Conservation (phyloP, 1,284 basidiomycete species). For the Heterobasidion parviporum region DNA sequence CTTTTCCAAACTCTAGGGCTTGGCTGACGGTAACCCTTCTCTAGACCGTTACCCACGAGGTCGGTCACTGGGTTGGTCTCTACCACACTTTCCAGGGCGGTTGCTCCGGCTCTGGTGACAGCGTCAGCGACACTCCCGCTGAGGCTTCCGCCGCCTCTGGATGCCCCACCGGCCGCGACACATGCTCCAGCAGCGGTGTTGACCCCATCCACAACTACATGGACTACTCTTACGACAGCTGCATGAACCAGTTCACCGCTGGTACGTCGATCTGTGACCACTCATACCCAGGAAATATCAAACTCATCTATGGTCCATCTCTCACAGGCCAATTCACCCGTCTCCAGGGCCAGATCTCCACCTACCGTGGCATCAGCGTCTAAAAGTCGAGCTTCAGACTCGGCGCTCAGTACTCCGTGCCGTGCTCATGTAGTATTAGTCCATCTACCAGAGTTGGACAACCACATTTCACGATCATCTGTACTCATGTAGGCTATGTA, state of each 20-base stretch:
- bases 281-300: neutral
- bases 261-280: slow-evolving; percentile 11
- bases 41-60: slow-evolving; percentile 48
- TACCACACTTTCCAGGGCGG: slow-evolving; percentile 57
- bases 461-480: no score
- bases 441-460: no score
- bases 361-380: slow-evolving; percentile 34
- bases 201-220: slow-evolving; percentile 37
- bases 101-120: slow-evolving; percentile 38
- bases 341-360: slow-evolving; percentile 31
- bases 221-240: slow-evolving; percentile 22
- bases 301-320: neutral
- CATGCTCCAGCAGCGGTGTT: slow-evolving; percentile 33
- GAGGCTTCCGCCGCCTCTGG: slow-evolving; percentile 36
- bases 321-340: slow-evolving; percentile 28
- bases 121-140: slow-evolving; percentile 41
- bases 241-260: slow-evolving; percentile 41
- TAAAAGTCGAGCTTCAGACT: slow-evolving; percentile 5
- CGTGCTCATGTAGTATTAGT: neutral
- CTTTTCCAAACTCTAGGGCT: neutral
- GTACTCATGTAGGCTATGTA: no score
- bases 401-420: neutral
- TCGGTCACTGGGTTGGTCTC: slow-evolving; percentile 49
- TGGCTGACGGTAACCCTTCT: neutral
- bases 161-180: slow-evolving; percentile 39